Conservation (phyloP, 352 stramenopile species). For the Globisporangium echinulatum region DNA sequence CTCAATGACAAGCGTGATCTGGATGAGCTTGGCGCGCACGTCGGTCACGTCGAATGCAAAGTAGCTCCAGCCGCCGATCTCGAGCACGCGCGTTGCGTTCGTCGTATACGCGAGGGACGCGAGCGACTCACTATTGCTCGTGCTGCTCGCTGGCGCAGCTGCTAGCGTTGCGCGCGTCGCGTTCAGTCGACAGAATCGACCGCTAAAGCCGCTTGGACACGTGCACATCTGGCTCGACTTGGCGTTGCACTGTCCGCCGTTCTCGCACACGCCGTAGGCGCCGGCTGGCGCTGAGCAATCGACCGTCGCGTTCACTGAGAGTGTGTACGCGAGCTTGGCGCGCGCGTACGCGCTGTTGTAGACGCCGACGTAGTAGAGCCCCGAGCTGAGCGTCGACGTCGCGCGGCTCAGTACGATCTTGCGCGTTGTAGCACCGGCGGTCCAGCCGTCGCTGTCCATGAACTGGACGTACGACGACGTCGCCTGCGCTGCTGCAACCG, state of each 20-base stretch:
- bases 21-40: slow-evolving; percentile 25
- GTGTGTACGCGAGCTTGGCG: slow-evolving; percentile 32
- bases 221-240: slow-evolving; percentile 43
- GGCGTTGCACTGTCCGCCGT: slow-evolving; percentile 40
- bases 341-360: slow-evolving; percentile 68
- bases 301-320: slow-evolving; percentile 45
- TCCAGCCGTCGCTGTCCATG: slow-evolving; percentile 44
- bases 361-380: slow-evolving; percentile 69
- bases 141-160: not conserved
- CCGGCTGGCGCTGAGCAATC: slow-evolving; percentile 26
- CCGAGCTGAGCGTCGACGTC: slow-evolving; percentile 57
- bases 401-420: slow-evolving; percentile 58
- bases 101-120: slow-evolving; percentile 24
- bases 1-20: slow-evolving; percentile 40
- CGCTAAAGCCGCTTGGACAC: slow-evolving; percentile 27
- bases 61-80: slow-evolving; percentile 49
- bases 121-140: slow-evolving; percentile 1
- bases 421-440: slow-evolving; percentile 22
- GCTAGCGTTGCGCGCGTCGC: slow-evolving; percentile 15
- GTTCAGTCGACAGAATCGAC: slow-evolving; percentile 40
- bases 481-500: slow-evolving; percentile 11
- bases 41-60: slow-evolving; percentile 62
- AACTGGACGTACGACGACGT: slow-evolving; percentile 35
- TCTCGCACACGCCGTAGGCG: slow-evolving; percentile 31
- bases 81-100: slow-evolving; percentile 19